Conservation (phyloP, 2,329 filamentous ascomycete genomes). For the Leptoxyphium fumago region DNA sequence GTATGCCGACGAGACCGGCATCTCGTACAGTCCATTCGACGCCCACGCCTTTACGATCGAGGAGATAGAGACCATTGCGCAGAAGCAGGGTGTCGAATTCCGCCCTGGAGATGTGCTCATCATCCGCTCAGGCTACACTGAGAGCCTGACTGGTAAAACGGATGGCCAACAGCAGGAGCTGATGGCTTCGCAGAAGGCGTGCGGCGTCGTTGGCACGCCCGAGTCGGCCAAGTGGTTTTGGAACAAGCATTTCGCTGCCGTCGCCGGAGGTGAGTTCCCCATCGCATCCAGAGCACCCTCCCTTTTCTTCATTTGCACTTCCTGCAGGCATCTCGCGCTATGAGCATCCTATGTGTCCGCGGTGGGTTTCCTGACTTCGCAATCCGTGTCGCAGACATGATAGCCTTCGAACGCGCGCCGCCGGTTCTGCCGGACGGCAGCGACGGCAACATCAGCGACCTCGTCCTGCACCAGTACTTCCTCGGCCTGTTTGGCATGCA, state of each 20-base stretch:
- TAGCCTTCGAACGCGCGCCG: conserved; percentile 34
- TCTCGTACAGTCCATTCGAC: conserved; percentile 42
- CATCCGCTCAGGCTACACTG: conserved; percentile 38
- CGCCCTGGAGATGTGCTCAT: conserved; percentile 42
- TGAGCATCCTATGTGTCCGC: no score
- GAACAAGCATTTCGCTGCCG: conserved; percentile 41
- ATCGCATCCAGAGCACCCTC: not conserved
- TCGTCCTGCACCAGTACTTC: conserved; percentile 26
- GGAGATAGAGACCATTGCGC: conserved; percentile 30
- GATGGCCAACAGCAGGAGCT: conserved; percentile 24
- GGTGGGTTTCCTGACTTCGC: not conserved
- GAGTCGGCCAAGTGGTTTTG: conserved; percentile 42
- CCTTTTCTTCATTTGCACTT: not conserved
- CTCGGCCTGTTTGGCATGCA: conserved; percentile 28
- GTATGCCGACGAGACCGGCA: conserved; percentile 43
- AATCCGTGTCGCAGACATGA: conserved; percentile 27
- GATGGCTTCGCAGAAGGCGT: conserved; percentile 24
- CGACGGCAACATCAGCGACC: conserved; percentile 9
- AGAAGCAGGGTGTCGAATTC: conserved; percentile 29
- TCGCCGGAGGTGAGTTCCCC: conserved; percentile 27
- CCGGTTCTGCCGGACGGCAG: conserved; percentile 12
- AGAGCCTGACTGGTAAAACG: conserved; percentile 27
- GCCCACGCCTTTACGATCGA: conserved; percentile 27
- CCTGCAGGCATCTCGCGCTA: no score
- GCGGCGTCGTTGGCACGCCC: conserved; percentile 32